Base-by-base conservation (phyloP, 1,139 yeast species). In the Casaregolazyma suthepensis region DNA sequence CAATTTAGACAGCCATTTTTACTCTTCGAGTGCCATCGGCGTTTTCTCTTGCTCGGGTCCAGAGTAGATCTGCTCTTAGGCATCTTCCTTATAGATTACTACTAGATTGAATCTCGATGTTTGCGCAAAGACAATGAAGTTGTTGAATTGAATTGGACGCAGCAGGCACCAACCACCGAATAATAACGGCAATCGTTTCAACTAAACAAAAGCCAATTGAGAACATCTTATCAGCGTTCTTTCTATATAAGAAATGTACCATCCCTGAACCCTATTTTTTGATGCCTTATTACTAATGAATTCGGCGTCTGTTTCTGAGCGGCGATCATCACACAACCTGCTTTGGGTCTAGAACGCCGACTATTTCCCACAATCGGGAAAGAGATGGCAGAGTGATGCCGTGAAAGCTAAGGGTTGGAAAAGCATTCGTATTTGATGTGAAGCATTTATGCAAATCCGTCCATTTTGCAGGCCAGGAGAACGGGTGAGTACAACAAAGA, bases 1-100 rank as follows among this genome's bases (percentile, higher is more conserved):
- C 96, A 88, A 5, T 90, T 85, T 51, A 81, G 77, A 66, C 96
- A 88, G 0, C 96, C 96, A 54, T 79, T 79, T 56, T 91, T 75
- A 38, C 93, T 84, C 68, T 88, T 88, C 56, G 82, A 86, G 64
- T 88, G 96, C 67, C 82, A 86, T 66, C 83, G 84, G 54, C 95
- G 75, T 66, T 81, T 81, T 9, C 63, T 56, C 67, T 59, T 48
- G 22, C 46, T 43, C 10, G 42, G 51, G 20, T 42, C 51, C 19
- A 31, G 15, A 38, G 40, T 35, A 6, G 15, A 13, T 35, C 40
- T 35, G 17, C 40, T 35, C 13, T 15, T 35, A 35, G 40, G 40
- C 40, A 35, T 13, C 17, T 35, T 35, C 13, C 10, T 26, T 26
- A 26, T 26, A 26, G 12, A 26, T 26, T 26, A 26, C n/a, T 26